Base-by-base conservation (phyloP, 805 yeast genomes). In the Clavispora santaluciae region DNA sequence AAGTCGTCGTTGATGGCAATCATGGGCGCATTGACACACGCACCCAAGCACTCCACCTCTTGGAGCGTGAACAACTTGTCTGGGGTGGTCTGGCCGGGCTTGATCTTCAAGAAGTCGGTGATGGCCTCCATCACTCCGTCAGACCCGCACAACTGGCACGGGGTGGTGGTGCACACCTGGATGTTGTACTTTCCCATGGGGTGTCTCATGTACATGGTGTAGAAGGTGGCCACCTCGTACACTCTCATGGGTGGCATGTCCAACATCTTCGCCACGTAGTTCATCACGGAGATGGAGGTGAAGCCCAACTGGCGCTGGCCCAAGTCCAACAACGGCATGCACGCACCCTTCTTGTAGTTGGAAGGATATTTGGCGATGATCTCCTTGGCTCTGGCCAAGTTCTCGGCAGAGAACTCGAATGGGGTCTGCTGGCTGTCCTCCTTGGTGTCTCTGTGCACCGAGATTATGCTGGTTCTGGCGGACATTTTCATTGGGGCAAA, bases 191-290 rank as follows among this genome's bases (percentile, higher is more conserved):
- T 85, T 45, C 95, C 95, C 76, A 87, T 80, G 37, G 95, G 95
- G 49, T 76, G 72, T 62, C 93, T 78, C 68, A 84, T 84, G 70
- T 81, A 86, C 95, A 86, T 87, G 53, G 95, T 86, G 68, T 86
- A 86, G 69, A 86, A 86, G 31, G 95, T 84, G 23, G 95, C 95
- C 49, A 86, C 95, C 63, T 86, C 95, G 63, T 86, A 86, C 22
- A 86, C 95, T 67, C 95, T 78, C 95, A 86, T 86, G 44, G 95
- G 95, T 22, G 95, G 95, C 81, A 87, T 83, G 55, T 85, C 91
- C 55, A 86, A 73, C 57, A 83, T 55, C 63, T 82, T 79, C 40
- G 95, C 95, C 38, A 86, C 95, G 60, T 87, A 83, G 70, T 86
- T 86, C 95, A 86, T 86, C 48, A 86, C 93, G 24, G 87, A 73